Evolutionary conservation across 139 green algal genomes (phyloP).

Genomic region (Chlorella sp.): DNA sequence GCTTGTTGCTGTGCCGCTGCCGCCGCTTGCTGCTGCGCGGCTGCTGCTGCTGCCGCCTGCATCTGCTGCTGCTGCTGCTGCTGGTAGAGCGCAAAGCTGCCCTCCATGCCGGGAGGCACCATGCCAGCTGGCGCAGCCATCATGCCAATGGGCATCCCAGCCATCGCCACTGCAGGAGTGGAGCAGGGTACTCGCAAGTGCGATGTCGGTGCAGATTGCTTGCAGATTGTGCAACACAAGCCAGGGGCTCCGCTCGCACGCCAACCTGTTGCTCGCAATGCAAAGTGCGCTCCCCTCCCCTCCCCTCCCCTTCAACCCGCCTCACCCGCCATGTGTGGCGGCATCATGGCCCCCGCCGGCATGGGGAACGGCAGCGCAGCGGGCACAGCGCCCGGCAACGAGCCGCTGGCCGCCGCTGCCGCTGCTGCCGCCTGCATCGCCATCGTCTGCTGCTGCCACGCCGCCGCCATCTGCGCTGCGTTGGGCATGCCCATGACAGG

Average conservation of each 20-base stretch:
- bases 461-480: not conserved
- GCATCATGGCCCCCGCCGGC: conserved; percentile 12
- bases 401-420: conserved; percentile 30
- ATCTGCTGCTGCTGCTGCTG: conserved; percentile 17
- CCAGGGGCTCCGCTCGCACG: too few relatives aligned
- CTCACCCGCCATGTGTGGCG: conserved; percentile 12
- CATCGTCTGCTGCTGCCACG: conserved; percentile 35
- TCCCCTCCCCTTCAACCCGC: not conserved
- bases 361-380: conserved; percentile 21
- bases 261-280: too few relatives aligned
- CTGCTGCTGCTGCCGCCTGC: not conserved
- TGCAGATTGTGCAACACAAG: too few relatives aligned
- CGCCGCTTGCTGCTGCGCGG: not conserved
- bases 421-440: conserved; percentile 36
- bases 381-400: not conserved
- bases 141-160: conserved; percentile 31
- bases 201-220: too few relatives aligned
- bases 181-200: not conserved
- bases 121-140: not conserved
- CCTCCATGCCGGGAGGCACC: conserved; percentile 5
- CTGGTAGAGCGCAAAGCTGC: not conserved
- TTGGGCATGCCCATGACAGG: not conserved
- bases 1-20: not conserved
- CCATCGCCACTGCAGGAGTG: conserved; percentile 1
- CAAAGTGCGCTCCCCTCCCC: too few relatives aligned